Base-by-base conservation (phyloP, 192 early-diverging fungal genomes). In the Nowakowskiella sp. region DNA sequence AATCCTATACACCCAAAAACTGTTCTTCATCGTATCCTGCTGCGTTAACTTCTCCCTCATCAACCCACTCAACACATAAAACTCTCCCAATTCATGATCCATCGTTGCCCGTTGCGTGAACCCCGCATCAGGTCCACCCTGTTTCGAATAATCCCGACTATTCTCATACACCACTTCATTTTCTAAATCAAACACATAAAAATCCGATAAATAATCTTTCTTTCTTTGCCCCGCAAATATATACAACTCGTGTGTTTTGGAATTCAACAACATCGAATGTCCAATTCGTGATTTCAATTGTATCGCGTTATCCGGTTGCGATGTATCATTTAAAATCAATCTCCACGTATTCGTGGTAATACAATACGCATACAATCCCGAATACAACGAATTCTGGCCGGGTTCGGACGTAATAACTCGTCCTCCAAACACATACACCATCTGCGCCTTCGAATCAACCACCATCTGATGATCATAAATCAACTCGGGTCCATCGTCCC, bases 391-490 rank as follows among this genome's bases (percentile, higher is more conserved):
- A 52, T 72, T 73, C 16, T 73, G 53, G 55, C 90, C 88, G 10
- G 72, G 72, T 19, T 57, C 42, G 25, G 44, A 19, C 8, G 7
- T n/a, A 39, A 79, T 60, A 0, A 78, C 78, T 30, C 86, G 70
- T 49, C 94, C 94, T 42, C 94, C 94, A 74, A 95, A 98, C 3
- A 94, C 73, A 67, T 94, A 98, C 0, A 97, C 58, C 6, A 78
- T 76, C 48, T 67, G 65, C 33, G 76, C 71, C 10, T 67, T 69
- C 5, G 75, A 57, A 49, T 98, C 93, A 32, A 94, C 67, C 46
- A 84, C 82, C 89, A 98, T 90, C 74, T 98, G 92, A 58, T 93
- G 81, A 60, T 96, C 92, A 50, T 87, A 96, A 27, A 94, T 81
- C 8, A 96, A 71, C 42, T 81, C 78, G 19, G 94, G 94, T 0